Percentiles rank a stretch among this genome's conserved stretches.
Conservation (phyloP, 345 rosid species). For the Eucalyptus pauciflora region DNA sequence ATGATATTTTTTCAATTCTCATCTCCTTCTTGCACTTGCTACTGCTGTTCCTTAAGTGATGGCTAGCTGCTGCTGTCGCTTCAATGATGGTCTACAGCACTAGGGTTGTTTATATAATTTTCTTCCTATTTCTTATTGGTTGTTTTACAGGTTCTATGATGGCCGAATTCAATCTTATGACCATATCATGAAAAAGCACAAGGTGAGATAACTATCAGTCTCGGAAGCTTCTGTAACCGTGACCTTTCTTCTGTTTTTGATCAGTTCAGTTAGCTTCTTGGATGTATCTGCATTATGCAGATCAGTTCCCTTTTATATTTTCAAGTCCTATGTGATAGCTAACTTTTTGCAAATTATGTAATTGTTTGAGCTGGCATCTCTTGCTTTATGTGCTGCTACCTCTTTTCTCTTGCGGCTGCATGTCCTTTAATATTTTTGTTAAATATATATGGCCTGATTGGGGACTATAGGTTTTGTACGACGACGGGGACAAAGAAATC, state of each 20-base stretch:
- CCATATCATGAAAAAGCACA: fast-evolving
- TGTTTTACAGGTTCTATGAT: background rate
- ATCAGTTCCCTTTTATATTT: fast-evolving
- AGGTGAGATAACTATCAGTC: background rate
- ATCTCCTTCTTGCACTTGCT: background rate
- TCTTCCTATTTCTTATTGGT: fast-evolving
- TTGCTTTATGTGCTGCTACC: fast-evolving
- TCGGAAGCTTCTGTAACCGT: background rate
- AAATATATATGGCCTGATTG: background rate
- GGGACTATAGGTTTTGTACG: background rate
- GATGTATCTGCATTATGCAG: background rate
- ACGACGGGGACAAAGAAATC: fast-evolving
- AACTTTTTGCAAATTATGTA: background rate
- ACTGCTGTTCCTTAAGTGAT: background rate
- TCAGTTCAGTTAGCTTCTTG: background rate
- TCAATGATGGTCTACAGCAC: background rate
- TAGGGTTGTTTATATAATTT: background rate
- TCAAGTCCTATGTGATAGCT: fast-evolving
- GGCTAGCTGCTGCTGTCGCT: background rate
- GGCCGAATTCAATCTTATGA: background rate
- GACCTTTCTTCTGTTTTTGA: background rate
- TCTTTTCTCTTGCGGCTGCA: background rate
- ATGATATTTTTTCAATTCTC: background rate
- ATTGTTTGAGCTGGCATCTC: fast-evolving
- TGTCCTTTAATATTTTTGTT: background rate